Base-by-base conservation (phyloP, 2,329 filamentous ascomycete genomes). In the Colletotrichum viniferum region DNA sequence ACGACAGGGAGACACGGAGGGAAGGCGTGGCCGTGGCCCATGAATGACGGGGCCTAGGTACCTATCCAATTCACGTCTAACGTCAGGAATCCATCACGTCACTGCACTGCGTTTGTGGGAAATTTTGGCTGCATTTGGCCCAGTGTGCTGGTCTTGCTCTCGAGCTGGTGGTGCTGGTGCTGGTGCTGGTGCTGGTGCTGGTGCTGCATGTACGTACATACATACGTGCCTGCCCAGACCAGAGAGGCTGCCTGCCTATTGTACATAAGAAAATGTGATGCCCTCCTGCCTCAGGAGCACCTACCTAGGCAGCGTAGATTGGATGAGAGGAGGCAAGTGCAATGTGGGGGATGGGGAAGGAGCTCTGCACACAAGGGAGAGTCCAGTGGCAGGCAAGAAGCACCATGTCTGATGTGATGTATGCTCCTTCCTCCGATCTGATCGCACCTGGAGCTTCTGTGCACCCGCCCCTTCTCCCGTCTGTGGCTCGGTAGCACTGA, bases 81-180 rank as follows among this genome's bases (percentile, higher is more conserved):
- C 71, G 65, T 65, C 65, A 76, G 74, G 75, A 78, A 77, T 78
- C 75, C 73, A 78, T 78, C 71, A 78, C 77, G 77, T 78, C 77
- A 78, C 77, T 71, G 63, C 21, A 63, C 26, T 32, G 34, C 63
- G 63, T 73, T 65, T 73, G 71, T 64, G 66, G 65, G 65, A 76
- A 73, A 74, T 66, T 71, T 71, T 76, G 74, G 74, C 74, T 76
- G 71, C 71, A 65, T 73, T 64, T 73, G 36, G 73, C 64, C 58
- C 73, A 43, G 36, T 48, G 56, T 60, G 21, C 62, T 66, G 55
- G 24, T 69, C 38, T 56, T 56, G 38, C 38, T 34, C 43, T 52
- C 43, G n/a, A 52, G 43, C 43, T 52, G 43, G 38, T 43, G 16
- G n/a, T 21, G 43, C n/a, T 21, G 38, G 8, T n/a, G 38, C 18